A percentile compares a stretch with the other conserved stretches of the same genome.
These are phyloP conservation scores for Suillus subalutaceus DNA, from an alignment of 768 basidiomycete species.

Conservation along the genomic window DNA sequence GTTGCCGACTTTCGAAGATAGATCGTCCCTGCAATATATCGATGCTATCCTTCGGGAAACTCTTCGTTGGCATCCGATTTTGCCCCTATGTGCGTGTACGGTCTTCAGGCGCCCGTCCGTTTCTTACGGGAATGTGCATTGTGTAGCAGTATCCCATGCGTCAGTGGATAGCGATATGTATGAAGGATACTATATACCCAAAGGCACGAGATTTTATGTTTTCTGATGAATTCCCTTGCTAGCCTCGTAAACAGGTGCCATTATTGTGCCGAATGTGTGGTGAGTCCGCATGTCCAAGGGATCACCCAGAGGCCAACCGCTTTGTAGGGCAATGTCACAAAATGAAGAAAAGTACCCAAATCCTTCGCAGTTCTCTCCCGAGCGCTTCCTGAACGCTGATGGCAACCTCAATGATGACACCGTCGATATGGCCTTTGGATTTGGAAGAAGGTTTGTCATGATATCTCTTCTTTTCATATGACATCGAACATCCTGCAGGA, in stretches of 20 bases:
- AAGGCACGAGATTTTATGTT: slow-evolving; percentile 12
- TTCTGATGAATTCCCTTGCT: slow-evolving; percentile 5
- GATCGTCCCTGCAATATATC: slow-evolving; percentile 29
- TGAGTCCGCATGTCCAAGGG: slow-evolving; percentile 13
- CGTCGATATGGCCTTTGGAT: slow-evolving; percentile 24
- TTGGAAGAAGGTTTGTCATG: slow-evolving; percentile 27
- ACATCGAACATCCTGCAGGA: slow-evolving; percentile 14
- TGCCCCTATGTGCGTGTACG: slow-evolving; percentile 24
- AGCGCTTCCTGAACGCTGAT: slow-evolving; percentile 29
- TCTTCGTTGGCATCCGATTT: slow-evolving; percentile 26
- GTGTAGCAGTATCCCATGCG: slow-evolving; percentile 22
- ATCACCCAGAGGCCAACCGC: not conserved
- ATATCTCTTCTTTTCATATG: not conserved
- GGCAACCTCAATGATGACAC: slow-evolving; percentile 28
- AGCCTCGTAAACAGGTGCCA: slow-evolving; percentile 21
- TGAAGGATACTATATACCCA: slow-evolving; percentile 32
- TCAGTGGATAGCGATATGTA: slow-evolving; percentile 25
- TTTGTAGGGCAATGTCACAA: slow-evolving; percentile 36
- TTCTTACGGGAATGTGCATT: slow-evolving; percentile 5
- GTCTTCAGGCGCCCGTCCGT: not conserved
- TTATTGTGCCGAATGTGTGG: slow-evolving; percentile 32
- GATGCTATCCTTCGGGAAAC: slow-evolving; percentile 33
- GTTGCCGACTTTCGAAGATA: slow-evolving; percentile 31
- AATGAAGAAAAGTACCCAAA: slow-evolving; percentile 35
- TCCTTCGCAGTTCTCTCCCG: slow-evolving; percentile 36